Conservation (phyloP, 495 filamentous ascomycete genomes). For the Aspergillus coremiiformis region DNA sequence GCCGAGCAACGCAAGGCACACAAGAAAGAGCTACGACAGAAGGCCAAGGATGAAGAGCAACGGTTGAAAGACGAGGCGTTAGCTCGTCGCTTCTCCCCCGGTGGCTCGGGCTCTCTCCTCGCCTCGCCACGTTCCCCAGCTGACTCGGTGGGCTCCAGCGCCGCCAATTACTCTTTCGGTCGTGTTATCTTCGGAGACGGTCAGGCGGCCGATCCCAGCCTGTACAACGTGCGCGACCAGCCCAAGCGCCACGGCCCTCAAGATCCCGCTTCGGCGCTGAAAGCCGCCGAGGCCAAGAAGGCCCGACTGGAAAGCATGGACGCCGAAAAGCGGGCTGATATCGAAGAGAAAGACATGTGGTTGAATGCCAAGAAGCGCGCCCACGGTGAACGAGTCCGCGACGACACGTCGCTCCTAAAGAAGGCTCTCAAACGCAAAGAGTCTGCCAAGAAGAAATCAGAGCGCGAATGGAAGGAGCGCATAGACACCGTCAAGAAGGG, state of each 20-base stretch:
- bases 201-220: slow-evolving; percentile 58
- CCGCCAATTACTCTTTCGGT: slow-evolving; percentile 78
- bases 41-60: slow-evolving; percentile 70
- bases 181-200: slow-evolving; percentile 83
- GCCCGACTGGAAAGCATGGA: slow-evolving; percentile 63
- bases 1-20: slow-evolving; percentile 75
- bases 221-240: slow-evolving; percentile 51
- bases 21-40: slow-evolving; percentile 71
- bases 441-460: slow-evolving; percentile 79
- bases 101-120: slow-evolving; percentile 47
- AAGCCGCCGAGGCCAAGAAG: slow-evolving; percentile 63
- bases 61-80: slow-evolving; percentile 61
- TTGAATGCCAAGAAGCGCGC: slow-evolving; percentile 82
- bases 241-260: slow-evolving; percentile 65
- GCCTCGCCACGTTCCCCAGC: slow-evolving; percentile 46
- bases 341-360: slow-evolving; percentile 92
- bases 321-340: slow-evolving; percentile 68
- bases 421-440: slow-evolving; percentile 94
- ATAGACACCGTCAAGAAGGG: slow-evolving; percentile 65
- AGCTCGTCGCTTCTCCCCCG: slow-evolving; percentile 45
- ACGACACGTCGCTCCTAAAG: slow-evolving; percentile 82
- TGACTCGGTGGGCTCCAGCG: slow-evolving; percentile 38
- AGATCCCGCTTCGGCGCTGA: slow-evolving; percentile 69
- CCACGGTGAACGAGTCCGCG: slow-evolving; percentile 82
- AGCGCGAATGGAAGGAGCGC: slow-evolving; percentile 81